Base-by-base conservation (phyloP, 2,329 filamentous ascomycete species). In the Lizonia empirigonia region DNA sequence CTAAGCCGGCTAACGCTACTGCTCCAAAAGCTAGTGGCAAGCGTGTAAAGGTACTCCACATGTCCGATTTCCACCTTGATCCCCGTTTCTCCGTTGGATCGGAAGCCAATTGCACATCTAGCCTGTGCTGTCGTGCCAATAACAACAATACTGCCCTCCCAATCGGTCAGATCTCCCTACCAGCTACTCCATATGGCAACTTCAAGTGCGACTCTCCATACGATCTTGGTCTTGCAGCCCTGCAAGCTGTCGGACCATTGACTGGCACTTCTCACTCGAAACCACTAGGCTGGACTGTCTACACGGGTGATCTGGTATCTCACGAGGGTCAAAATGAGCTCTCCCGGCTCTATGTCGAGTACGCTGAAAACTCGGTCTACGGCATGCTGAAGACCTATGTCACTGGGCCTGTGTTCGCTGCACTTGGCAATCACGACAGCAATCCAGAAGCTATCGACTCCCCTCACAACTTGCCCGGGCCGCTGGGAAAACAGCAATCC, bases 141-240 rank as follows among this genome's bases (percentile, higher is more conserved):
- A 46, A 46, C 26, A 30, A 46, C 18, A 46, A 46, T 18, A 46
- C 26, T 13, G 42, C 33, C 2, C 42, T 38, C 19, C 18, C 33
- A 3, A 12, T 46, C 15, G 42, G 42, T n/a, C 42, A 46, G 9
- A 38, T 38, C 3, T 46, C 34, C 7, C 19, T 38, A 6, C 42
- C 42, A 2, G 42, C 42, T 5, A 46, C 15, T 4, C 42, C 42
- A 0, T 46, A 37, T 19, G 42, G 42, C 7, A 38, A 30, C 5
- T 46, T 37, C 19, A 46, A 46, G n/a, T 46, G 42, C 24, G 42
- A 46, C 13, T 46, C 42, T 8, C 42, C 42, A n/a, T 46, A 46
- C 24, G 42, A 46, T 10, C 34, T 46, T 6, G 42, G 42, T 20
- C 42, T 46, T 15, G 42, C 42, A 15, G 42, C 42, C 2, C 34